Evolutionary conservation across 1,284 basidiomycete genomes (phyloP).

Genomic region (Flammula alnicola): DNA sequence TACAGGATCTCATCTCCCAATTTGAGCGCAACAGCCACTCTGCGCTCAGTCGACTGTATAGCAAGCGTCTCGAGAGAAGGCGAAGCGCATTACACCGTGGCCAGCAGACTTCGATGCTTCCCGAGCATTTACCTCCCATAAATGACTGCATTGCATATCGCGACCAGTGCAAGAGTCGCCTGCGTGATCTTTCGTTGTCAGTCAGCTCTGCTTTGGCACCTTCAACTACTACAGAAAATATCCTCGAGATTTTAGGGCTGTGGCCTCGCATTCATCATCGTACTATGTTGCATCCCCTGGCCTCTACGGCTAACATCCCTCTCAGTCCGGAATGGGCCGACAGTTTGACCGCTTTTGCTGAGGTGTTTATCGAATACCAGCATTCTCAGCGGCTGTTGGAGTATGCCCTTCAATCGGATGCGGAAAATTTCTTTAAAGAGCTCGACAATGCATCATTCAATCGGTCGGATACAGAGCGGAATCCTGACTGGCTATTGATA

Average conservation of each 20-base stretch:
- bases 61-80: conserved; percentile 14
- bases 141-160: conserved; percentile 11
- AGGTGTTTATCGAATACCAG: conserved; percentile 36
- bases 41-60: conserved; percentile 2
- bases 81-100: conserved; percentile 2
- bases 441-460: conserved; percentile 29
- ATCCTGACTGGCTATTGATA: conserved; percentile 50
- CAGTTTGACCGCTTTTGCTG: conserved; percentile 31
- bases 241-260: conserved; percentile 21
- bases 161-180: conserved; percentile 3
- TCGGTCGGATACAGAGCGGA: conserved; percentile 2
- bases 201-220: conserved; percentile 13
- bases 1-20: conserved; percentile 8
- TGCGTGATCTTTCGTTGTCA: background rate
- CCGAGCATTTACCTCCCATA: conserved; percentile 2
- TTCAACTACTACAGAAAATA: conserved; percentile 8
- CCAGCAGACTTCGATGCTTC: background rate
- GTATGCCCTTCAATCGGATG: conserved; percentile 12
- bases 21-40: conserved; percentile 6
- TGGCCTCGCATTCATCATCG: conserved; percentile 33
- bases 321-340: conserved; percentile 32
- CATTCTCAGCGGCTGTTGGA: conserved; percentile 36
- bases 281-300: conserved; percentile 27
- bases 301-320: conserved; percentile 17
- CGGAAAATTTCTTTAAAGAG: conserved; percentile 40